A percentile compares a stretch with the other conserved stretches of the same genome.
phyloP scores from a whole-genome alignment of 228 moss, liverwort and hornwort species.

The Sphagnum magellanicum region DNA sequence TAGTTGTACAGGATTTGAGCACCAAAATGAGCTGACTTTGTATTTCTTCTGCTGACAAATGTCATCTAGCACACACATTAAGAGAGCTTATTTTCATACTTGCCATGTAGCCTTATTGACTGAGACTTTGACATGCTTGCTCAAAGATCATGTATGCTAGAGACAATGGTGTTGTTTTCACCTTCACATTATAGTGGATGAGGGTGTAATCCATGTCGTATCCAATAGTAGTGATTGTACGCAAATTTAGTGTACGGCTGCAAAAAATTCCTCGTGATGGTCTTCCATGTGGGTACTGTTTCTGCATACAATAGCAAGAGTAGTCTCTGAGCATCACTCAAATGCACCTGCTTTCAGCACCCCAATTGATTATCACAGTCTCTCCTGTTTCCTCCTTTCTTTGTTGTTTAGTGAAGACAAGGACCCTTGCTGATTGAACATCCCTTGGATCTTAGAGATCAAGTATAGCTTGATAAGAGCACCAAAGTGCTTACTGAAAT shows the following conservation, averaged over 20 bases:
- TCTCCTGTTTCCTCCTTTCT: neutral
- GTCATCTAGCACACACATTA: no score
- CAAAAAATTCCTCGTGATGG: slow-evolving; percentile 86
- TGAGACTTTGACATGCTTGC: no score
- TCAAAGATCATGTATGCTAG: no score
- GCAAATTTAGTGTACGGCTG: slow-evolving; percentile 77
- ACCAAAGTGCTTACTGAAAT: slow-evolving; percentile 35
- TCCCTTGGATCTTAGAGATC: no score
- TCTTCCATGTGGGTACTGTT: slow-evolving; percentile 73
- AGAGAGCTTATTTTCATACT: no score
- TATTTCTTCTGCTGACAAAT: no score
- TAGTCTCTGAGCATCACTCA: no score
- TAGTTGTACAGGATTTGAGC: no score
- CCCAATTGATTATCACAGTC: neutral
- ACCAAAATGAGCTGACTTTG: no score
- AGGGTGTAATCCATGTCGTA: slow-evolving; percentile 97
- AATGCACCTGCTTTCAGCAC: no score
- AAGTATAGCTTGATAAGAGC: no score
- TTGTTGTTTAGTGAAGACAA: neutral
- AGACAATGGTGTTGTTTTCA: slow-evolving; percentile 1
- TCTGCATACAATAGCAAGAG: slow-evolving; percentile 31
- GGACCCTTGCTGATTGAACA: slow-evolving; percentile 3
- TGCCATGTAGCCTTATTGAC: no score
- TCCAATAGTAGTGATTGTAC: slow-evolving; percentile 83
- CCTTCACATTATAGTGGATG: slow-evolving; percentile 83